Evolutionary conservation across 2,329 filamentous ascomycete genomes (phyloP).

Genomic region (Alternaria atra): DNA sequence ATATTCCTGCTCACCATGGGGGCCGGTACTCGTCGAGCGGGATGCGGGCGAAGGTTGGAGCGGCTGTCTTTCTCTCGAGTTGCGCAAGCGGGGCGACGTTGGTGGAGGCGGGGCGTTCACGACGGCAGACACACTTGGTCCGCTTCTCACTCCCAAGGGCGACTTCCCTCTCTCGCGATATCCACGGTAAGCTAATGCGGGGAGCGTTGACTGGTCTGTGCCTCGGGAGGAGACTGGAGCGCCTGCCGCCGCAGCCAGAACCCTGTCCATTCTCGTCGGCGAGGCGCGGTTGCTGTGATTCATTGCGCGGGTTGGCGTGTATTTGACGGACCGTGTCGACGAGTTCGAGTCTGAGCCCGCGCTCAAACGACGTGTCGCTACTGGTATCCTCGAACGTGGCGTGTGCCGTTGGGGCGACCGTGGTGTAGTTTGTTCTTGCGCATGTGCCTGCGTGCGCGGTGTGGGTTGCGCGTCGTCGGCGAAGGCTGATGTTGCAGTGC

Average conservation of each 20-base stretch:
- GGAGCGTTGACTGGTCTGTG: constrained; percentile 31
- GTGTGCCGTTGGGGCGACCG: constrained; percentile 34
- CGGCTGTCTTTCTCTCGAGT: constrained; percentile 45
- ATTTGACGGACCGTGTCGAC: constrained; percentile 45
- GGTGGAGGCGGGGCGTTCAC: constrained; percentile 42
- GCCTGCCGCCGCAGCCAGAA: constrained; percentile 18
- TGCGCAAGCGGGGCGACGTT: constrained; percentile 46
- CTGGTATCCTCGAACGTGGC: constrained; percentile 47
- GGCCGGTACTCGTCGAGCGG: constrained; percentile 28
- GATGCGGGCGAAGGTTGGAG: constrained; percentile 37
- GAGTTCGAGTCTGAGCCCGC: constrained; percentile 48
- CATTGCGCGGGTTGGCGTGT: constrained; percentile 33
- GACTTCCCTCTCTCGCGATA: constrained; percentile 46
- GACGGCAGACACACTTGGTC: constrained; percentile 41
- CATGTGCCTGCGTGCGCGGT: constrained; percentile 20
- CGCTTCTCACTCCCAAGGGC: constrained; percentile 28
- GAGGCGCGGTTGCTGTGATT: constrained; percentile 39
- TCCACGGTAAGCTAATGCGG: constrained; percentile 43
- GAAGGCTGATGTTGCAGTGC: constrained; percentile 26
- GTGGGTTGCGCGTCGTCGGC: constrained; percentile 23
- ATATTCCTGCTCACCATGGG: constrained; percentile 36
- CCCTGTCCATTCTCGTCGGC: constrained; percentile 36
- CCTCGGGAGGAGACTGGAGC: constrained; percentile 16
- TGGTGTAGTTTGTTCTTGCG: constrained; percentile 18
- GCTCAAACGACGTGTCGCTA: constrained; percentile 43